phyloP scores from a whole-genome alignment of 768 basidiomycete species.

The Hericium coralloides region DNA sequence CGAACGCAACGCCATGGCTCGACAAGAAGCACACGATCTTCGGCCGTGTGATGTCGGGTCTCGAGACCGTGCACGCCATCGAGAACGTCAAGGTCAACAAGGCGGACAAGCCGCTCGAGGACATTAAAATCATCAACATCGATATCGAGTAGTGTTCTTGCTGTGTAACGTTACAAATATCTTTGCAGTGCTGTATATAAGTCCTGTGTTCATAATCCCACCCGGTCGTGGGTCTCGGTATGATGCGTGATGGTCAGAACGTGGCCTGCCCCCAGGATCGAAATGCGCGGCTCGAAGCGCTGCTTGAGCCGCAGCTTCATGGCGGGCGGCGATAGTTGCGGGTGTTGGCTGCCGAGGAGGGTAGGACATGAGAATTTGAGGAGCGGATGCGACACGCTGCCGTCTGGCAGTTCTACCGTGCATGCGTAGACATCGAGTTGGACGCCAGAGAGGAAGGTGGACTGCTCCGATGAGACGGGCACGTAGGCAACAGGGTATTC shows the following conservation, averaged over 20 bases:
- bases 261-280: not conserved
- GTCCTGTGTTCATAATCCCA: not conserved
- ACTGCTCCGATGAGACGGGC: slow-evolving; percentile 25
- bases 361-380: not conserved
- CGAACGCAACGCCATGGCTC: slow-evolving; percentile 88
- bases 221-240: not conserved
- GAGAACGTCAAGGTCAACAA: slow-evolving; percentile 87
- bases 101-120: slow-evolving; percentile 83
- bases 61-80: slow-evolving; percentile 87
- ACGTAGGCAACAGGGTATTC: slow-evolving; percentile 55
- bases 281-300: not conserved
- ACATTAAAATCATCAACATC: slow-evolving; percentile 84
- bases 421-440: not conserved
- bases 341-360: not conserved
- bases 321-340: not conserved
- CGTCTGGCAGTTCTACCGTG: not conserved
- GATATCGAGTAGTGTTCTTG: slow-evolving; percentile 45
- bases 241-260: not conserved
- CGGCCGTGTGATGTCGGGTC: slow-evolving; percentile 76
- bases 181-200: not conserved
- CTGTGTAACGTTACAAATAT: not conserved
- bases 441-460: not conserved
- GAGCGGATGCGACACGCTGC: not conserved
- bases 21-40: slow-evolving; percentile 93
- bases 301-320: not conserved